phyloP scores from a whole-genome alignment of 2,329 filamentous ascomycete species.

The Paramyrothecium roridum region DNA sequence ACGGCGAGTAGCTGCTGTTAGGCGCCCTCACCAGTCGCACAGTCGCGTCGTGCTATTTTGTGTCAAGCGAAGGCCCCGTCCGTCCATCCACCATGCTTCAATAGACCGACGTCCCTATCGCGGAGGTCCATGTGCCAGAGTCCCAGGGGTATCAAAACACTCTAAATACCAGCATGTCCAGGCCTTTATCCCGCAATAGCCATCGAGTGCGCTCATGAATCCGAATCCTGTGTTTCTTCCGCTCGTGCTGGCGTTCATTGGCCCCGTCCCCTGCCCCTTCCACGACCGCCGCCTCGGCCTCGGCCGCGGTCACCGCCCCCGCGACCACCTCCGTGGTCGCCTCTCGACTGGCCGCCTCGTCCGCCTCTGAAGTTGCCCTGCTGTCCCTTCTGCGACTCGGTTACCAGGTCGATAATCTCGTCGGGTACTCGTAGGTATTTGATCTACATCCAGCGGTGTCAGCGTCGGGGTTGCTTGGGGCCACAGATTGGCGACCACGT shows the following conservation, averaged over 20 bases:
- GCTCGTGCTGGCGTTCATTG: slow-evolving; percentile 16
- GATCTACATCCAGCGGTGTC: slow-evolving; percentile 59
- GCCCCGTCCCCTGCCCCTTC: slow-evolving; percentile 31
- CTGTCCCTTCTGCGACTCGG: slow-evolving; percentile 83
- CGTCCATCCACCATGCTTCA: background rate
- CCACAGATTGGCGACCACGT: slow-evolving; percentile 33
- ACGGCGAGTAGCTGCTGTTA: too few species aligned
- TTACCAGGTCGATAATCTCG: slow-evolving; percentile 91
- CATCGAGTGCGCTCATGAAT: too few species aligned
- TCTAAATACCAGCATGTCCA: background rate
- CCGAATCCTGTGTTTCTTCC: background rate
- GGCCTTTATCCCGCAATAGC: background rate
- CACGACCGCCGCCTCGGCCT: slow-evolving; percentile 36
- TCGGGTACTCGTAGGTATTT: slow-evolving; percentile 97
- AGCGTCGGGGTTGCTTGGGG: background rate
- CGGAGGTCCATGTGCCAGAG: background rate
- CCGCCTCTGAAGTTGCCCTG: slow-evolving; percentile 62
- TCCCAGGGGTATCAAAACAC: background rate
- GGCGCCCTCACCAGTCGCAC: too few species aligned
- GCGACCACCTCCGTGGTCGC: slow-evolving; percentile 51
- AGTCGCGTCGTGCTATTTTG: too few species aligned
- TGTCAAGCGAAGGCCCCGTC: background rate
- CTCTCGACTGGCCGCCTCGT: slow-evolving; percentile 55
- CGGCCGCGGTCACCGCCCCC: slow-evolving; percentile 44
- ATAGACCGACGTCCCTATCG: background rate